Evolutionary conservation across 164 flowering plant genomes (phyloP), one percentile per base, ranked within the genome.

Genomic region (Amborella trichopoda): DNA sequence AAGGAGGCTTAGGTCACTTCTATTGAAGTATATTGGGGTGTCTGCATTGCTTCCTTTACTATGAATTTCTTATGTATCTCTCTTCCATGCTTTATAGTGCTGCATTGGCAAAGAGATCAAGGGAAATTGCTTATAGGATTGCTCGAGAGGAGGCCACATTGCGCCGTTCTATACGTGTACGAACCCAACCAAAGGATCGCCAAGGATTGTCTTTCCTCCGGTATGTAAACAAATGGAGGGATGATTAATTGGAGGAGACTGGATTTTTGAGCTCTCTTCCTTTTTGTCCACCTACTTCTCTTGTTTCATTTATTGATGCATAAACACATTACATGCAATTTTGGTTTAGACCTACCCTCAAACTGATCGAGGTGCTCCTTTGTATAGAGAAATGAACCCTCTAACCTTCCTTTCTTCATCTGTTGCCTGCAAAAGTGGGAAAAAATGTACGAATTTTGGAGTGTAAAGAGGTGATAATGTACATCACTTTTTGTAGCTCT

Each of bases 161-260:
- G 10, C 72, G 99, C 44, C 66, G 96, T 44, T 91, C 99, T 40
- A 75, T 79, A 9, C 76, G 99, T 12, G 87, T 91, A 11, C 77
- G 85, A 21, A 86, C 96, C 21, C 80, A 82, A 26, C 83, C 77
- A 0, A 65, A 68, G 65, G 75, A 77, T 30, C 80, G 65, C 55
- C 83, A 84, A 46, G 73, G 88, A 5, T 38, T 49, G 49, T 73
- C 85, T 14, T 87, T 84, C 68, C 75, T 81, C 11, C 70, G 61
- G 39, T 91, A 91, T 55, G 79, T 61, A 18, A 91, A 91, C 73
- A 80, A 77, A 64, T 87, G 83, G 95, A 91, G 82, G 66, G 88
- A 74, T 48, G 68, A 65, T 40, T 71, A 43, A 57, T 36, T 19
- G 41, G 20, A 4, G 13, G 12, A 9, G 6, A 30, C 6, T 19